Conservation (phyloP, 257 asterid species). For the Lycium ferocissimum region DNA sequence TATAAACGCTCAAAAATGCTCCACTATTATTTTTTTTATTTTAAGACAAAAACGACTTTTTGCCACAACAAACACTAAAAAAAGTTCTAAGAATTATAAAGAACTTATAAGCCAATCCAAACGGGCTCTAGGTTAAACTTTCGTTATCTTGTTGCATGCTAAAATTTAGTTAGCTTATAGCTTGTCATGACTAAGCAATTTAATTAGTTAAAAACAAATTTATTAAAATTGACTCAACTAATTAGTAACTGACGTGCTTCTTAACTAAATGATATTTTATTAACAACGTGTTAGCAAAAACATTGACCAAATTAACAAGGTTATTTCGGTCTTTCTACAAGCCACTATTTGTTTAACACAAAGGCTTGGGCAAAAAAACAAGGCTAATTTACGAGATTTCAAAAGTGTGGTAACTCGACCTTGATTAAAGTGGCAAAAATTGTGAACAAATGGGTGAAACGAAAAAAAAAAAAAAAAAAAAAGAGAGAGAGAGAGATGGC, state of each 20-base stretch:
- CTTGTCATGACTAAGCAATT: conserved; percentile 6
- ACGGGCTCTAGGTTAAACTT: conserved; percentile 17
- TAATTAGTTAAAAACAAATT: background rate
- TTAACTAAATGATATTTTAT: background rate
- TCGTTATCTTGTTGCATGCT: conserved; percentile 18
- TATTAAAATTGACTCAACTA: background rate
- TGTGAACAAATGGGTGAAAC: background rate
- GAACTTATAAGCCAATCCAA: no score
- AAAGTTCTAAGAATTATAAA: no score
- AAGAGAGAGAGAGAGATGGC: no score
- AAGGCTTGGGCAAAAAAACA: background rate
- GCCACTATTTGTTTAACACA: background rate
- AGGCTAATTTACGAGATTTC: background rate
- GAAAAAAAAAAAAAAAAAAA: background rate
- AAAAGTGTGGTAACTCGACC: background rate
- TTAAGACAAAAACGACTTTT: no score
- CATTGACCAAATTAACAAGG: background rate
- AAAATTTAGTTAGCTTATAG: background rate
- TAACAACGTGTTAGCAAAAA: background rate
- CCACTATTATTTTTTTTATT: no score
- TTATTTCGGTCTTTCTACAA: background rate
- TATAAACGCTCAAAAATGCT: no score
- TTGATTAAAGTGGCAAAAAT: background rate
- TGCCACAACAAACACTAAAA: no score
- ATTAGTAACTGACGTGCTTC: background rate